phyloP scores from a whole-genome alignment of 2,329 filamentous ascomycete genomes.

The Ophiostoma novo-ulmi region DNA sequence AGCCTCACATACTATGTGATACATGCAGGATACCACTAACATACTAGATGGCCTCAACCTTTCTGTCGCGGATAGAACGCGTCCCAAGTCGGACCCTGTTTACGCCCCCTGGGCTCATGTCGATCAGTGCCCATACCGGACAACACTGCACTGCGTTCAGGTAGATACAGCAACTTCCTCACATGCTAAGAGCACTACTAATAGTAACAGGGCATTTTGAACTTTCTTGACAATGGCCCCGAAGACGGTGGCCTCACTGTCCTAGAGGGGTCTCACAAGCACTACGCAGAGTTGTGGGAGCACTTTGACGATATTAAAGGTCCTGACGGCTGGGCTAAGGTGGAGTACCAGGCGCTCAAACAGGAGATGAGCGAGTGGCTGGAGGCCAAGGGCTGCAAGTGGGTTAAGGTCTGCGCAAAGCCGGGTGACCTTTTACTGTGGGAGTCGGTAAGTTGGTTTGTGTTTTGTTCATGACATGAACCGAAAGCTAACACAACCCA shows the following conservation, averaged over 20 bases:
- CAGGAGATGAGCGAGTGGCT: constrained; percentile 17
- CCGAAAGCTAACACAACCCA: not conserved
- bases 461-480: not conserved
- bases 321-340: not conserved
- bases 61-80: constrained; percentile 7
- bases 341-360: constrained; percentile 4
- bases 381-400: constrained; percentile 13
- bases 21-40: not conserved
- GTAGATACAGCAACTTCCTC: not conserved
- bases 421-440: constrained; percentile 17
- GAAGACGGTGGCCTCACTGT: constrained; percentile 16
- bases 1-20: not conserved
- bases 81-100: constrained; percentile 5
- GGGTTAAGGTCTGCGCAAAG: constrained; percentile 17
- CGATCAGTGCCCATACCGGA: constrained; percentile 10
- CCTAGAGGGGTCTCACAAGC: constrained; percentile 8
- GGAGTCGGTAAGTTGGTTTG: constrained; percentile 11
- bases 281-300: constrained; percentile 12
- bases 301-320: constrained; percentile 12
- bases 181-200: not conserved
- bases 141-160: constrained; percentile 13
- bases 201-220: not conserved
- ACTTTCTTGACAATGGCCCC: constrained; percentile 12
- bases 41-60: constrained; percentile 14
- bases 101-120: constrained; percentile 17